Conservation (phyloP, 495 filamentous ascomycete genomes). For the Penicillium goetzii region DNA sequence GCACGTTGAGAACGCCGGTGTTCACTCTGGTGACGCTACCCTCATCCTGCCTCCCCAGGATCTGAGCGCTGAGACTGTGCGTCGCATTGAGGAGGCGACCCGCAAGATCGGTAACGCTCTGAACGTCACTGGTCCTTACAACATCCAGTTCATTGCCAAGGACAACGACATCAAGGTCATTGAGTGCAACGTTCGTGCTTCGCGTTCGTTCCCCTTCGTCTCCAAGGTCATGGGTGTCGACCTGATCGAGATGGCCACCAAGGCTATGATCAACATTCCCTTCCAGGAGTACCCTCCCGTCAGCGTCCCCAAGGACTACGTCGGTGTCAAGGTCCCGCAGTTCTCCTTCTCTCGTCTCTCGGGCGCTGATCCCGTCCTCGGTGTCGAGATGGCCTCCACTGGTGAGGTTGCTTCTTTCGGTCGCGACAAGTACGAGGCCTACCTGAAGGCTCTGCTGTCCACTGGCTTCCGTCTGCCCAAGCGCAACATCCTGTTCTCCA, state of each 20-base stretch:
- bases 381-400: conserved; percentile 99
- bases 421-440: conserved; percentile 93
- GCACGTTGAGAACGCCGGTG: conserved; percentile 96
- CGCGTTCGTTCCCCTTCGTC: conserved; percentile 95
- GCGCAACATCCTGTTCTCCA: conserved; percentile 91
- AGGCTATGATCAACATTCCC: conserved; percentile 88
- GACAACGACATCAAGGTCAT: conserved; percentile 99
- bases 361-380: conserved; percentile 92
- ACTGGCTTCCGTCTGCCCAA: conserved; percentile 97
- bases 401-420: conserved; percentile 98
- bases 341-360: conserved; percentile 98
- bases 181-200: conserved; percentile 96
- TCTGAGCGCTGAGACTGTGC: conserved; percentile 83
- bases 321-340: conserved; percentile 97
- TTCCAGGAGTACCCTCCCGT: conserved; percentile 80
- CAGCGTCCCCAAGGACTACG: conserved; percentile 75
- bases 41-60: conserved; percentile 97
- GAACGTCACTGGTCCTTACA: conserved; percentile 95
- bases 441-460: conserved; percentile 91
- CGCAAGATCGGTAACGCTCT: conserved; percentile 93
- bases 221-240: conserved; percentile 99
- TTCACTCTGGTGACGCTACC: conserved; percentile 97
- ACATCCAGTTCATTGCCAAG: conserved; percentile 99
- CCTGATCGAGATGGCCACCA: conserved; percentile 97
- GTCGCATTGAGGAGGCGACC: conserved; percentile 91